Percentiles rank a stretch among this genome's conserved stretches.
These are phyloP conservation scores for Xylaria sp. DNA, from an alignment of 2,329 filamentous ascomycete genomes.

Conservation along the genomic window DNA sequence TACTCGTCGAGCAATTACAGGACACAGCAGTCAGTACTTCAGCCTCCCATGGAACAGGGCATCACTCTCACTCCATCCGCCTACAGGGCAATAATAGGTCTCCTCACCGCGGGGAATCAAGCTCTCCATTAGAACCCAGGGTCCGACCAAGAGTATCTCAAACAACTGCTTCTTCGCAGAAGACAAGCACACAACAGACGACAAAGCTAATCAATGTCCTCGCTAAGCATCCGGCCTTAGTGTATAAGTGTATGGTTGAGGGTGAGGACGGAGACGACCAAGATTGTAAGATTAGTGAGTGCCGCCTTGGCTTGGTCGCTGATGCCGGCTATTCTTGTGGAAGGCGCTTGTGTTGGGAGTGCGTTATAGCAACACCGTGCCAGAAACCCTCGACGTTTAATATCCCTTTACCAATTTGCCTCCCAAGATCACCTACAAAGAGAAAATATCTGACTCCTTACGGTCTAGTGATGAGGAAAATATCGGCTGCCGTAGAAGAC, in stretches of 20 bases:
- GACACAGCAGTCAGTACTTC: neutral
- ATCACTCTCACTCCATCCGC: neutral
- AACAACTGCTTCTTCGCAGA: neutral
- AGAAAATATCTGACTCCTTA: neutral
- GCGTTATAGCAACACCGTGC: too few relatives aligned
- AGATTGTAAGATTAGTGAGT: conserved; percentile 1
- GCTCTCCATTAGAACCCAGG: neutral
- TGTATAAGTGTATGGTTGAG: neutral
- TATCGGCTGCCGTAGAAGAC: conserved; percentile 2
- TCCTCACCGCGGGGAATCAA: neutral
- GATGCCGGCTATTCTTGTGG: neutral
- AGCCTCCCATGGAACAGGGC: neutral
- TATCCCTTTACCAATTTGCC: neutral
- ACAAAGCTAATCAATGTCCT: neutral
- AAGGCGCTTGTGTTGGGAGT: neutral
- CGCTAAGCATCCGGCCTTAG: neutral
- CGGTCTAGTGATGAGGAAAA: neutral
- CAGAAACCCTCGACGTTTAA: neutral
- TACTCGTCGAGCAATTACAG: neutral
- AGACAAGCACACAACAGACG: neutral
- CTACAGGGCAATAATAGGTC: neutral
- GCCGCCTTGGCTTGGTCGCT: neutral
- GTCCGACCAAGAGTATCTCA: neutral
- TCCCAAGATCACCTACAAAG: too few relatives aligned
- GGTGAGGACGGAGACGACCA: neutral